These are phyloP conservation scores for Tuber brumale DNA, from an alignment of 495 filamentous ascomycete genomes.

Conservation along the genomic window DNA sequence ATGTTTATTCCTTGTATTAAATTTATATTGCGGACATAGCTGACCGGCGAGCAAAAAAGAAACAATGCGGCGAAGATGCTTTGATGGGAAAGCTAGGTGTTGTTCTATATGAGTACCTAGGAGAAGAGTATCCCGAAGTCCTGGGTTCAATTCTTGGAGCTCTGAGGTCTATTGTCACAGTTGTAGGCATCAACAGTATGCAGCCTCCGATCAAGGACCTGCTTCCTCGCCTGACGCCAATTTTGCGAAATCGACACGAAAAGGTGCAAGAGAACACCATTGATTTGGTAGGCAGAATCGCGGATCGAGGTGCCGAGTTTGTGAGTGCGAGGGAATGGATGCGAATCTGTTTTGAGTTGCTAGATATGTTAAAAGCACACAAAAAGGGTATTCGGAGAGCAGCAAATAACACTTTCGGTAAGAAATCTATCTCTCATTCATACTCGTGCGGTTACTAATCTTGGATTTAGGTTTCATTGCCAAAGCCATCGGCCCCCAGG, in stretches of 20 bases:
- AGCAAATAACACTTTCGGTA: slow-evolving; percentile 95
- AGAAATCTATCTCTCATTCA: not conserved
- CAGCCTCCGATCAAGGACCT: slow-evolving; percentile 97
- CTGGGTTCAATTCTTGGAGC: slow-evolving; percentile 94
- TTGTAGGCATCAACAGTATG: slow-evolving; percentile 97
- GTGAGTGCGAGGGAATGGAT: slow-evolving; percentile 99
- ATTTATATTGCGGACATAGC: slow-evolving; percentile 1
- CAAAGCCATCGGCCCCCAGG: slow-evolving; percentile 96
- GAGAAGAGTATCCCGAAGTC: slow-evolving; percentile 98
- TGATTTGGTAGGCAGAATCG: slow-evolving; percentile 95
- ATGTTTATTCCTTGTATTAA: slow-evolving; percentile 11
- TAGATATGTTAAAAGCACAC: slow-evolving; percentile 99
- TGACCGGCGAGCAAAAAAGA: slow-evolving; percentile 42
- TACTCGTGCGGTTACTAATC: slow-evolving; percentile 11
- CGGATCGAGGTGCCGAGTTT: slow-evolving; percentile 88
- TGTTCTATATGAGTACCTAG: slow-evolving; percentile 97
- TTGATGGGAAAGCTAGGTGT: slow-evolving; percentile 92
- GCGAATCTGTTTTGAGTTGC: slow-evolving; percentile 97
- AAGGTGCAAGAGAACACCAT: slow-evolving; percentile 99
- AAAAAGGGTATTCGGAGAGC: slow-evolving; percentile 98
- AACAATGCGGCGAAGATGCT: slow-evolving; percentile 92
- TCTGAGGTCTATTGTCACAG: slow-evolving; percentile 91
- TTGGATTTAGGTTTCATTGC: slow-evolving; percentile 70
- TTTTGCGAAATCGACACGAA: slow-evolving; percentile 96
- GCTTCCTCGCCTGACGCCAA: slow-evolving; percentile 89